Base-by-base conservation (phyloP, 139 green algal species). In the Desmodesmus armatus region DNA sequence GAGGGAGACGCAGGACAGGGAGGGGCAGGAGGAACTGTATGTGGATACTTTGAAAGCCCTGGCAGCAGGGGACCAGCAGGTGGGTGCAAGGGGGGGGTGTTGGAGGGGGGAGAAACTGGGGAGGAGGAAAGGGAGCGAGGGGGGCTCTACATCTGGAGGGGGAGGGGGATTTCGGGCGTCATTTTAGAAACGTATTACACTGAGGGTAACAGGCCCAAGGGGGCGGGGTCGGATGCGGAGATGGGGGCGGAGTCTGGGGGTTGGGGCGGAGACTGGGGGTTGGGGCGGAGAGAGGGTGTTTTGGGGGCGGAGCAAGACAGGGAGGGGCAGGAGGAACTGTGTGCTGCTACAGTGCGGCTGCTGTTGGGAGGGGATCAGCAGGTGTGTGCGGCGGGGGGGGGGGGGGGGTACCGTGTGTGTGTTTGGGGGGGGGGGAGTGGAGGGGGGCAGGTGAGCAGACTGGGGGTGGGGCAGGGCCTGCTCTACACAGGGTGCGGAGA, bases 11-110 rank as follows among this genome's bases (percentile, higher is more conserved):
- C 21, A 47, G n/a, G 82, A 87, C 19, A 23, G 21, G 55, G 39
- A 87, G 55, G 27, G 44, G 21, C 53, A 67, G 55, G 58, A 82
- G 31, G 15, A 51, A 29, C 69, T 87, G 41, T 77, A 78, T 21
- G 2, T 13, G 25, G 82, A 75, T 15, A 87, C 39, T 3, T 25
- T 87, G 9, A 37, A 40, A 7, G 9, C 67, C 29, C 55, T 87
- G 43, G 35, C 58, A 3, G 60, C 43, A 6, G 82, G 82, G 3
- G 58, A 83, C 29, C 5, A 63, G 23, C 71, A 76, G 71, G 55
- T 75, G 39, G 1, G 51, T 39, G 4, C 15, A n/a, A n/a, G n/a
- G n/a, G n/a, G n/a, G n/a, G n/a, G n/a, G n/a, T n/a, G n/a, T n/a
- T n/a, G n/a, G n/a, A n/a, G n/a, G n/a, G n/a, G 19, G 69, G 25